Base-by-base conservation (phyloP, 805 yeast genomes). In the Hanseniaspora vineae region DNA sequence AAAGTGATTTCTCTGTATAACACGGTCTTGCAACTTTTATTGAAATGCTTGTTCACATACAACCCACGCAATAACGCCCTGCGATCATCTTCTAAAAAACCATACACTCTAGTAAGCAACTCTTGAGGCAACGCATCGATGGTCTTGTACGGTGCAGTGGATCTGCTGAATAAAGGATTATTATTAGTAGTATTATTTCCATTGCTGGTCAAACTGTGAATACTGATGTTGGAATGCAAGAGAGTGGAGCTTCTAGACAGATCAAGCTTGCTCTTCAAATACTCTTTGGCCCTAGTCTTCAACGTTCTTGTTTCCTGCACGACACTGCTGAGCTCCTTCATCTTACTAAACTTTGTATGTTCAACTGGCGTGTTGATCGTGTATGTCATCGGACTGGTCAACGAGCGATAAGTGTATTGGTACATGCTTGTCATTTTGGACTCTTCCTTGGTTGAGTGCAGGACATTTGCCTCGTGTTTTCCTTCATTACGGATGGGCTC, bases 1-100 rank as follows among this genome's bases (percentile, higher is more conserved):
- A 87, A 73, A 13, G 55, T 51, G 3, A 89, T 78, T 8, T 62
- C 51, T 13, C 66, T 57, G 60, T 84, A 87, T 11, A 86, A 62
- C 20, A 71, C 67, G 5, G 72, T 72, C 53, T 77, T 75, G 2
- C 81, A 72, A 6, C 77, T 64, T 33, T 58, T 60, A 58, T 79
- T 73, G 53, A 82, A 72, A 35, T 64, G 56, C 49, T 67, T 73
- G 58, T 71, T 70, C 8, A 80, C 78, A 48, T 72, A 75, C 13
- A 84, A 60, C 49, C 76, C 65, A 44, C 58, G 58, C 0, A 77
- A 66, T 31, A 72, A 58, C 51, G 76, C 54, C 46, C 57, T 55
- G 51, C 72, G 70, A 35, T 49, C 49, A 33, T 51, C 51, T 33
- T 55, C 58, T 39, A 33, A 5, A n/a, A 6, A 33, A 10, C 9